Evolutionary conservation across 352 stramenopile species (phyloP), one percentile per base, ranked within the genome.

Genomic region (Vaucheria bursata): DNA sequence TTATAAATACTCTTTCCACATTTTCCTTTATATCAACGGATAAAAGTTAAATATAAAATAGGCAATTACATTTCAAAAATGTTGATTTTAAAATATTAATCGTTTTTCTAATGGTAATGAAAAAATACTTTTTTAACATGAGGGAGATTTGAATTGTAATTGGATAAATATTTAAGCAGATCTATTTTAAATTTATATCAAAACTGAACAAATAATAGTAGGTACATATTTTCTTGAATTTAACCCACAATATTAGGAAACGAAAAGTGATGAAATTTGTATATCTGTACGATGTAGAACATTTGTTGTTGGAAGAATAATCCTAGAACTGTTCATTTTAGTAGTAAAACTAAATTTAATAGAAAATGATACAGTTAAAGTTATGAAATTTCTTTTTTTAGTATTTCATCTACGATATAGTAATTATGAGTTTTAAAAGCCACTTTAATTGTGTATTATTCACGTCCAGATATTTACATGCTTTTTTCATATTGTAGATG

Each of bases 401-500:
- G 45, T 18, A 12, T 18, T 12, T 25, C 12, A 59, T 25, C 45
- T 18, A 12, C 45, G 25, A 12, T 59, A 18, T 25, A 12, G 12
- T 25, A 59, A 59, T 25, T 25, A 18, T 25, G 12, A 59, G 45
- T 12, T 25, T 18, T 25, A 59, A 12, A 59, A 12, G 25, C 25
- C 45, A 59, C 25, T 25, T 18, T 25, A 12, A 59, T 25, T 12
- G 25, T 12, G 12, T 18, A 59, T 25, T 59, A 59, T 18, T 25
- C 45, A 59, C 45, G 45, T 59, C 12, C 45, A 12, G 45, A 12
- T 59, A 25, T 25, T 12, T 25, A 12, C 45, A 25, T 25, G 12
- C 45, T 25, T 18, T 59, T 25, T 25, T 79, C 76, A 78, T 65
- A 53, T 70, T 72, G n/a, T 72, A 81, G 35, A 87, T 92, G 73